Base-by-base conservation (phyloP, 228 moss, liverwort and hornwort genomes). In the Sphagnum fallax region DNA sequence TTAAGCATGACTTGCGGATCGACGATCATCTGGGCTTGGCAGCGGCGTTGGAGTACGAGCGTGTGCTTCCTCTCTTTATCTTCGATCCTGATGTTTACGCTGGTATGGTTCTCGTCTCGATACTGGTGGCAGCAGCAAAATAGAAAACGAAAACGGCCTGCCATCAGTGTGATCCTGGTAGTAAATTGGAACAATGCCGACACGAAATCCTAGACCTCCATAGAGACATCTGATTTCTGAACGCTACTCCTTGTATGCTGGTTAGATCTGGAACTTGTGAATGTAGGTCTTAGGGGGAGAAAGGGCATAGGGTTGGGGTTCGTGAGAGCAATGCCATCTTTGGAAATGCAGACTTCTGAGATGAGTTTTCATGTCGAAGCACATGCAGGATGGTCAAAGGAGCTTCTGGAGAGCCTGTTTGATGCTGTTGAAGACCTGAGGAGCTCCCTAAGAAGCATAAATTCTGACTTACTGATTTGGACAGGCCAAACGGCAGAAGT, bases 1-100 rank as follows among this genome's bases (percentile, higher is more conserved):
- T 98, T 74, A 98, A 98, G 81, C 98, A 89, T 32, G 98, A 98
- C 70, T 77, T 98, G 84, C 88, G 98, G 60, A 74, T 88, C 4
- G 98, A 98, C 71, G 98, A 98, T 79, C 98, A 98, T 70, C 80
- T 89, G 49, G 98, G 98, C 51, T 76, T 98, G 47, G 77, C 70
- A 53, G 80, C 84, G 64, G 92, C 87, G 47, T 72, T 74, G 60
- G 62, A 83, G 14, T 94, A 89, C 77, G 75, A 84, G 52, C 16
- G 73, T 12, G 90, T 90, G 62, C 64, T 98, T 32, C 98, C 98
- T 52, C 83, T 98, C 68, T 98, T 87, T 75, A 81, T 94, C 67
- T 90, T 92, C 78, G 98, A 98, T 69, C 78, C 87, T 52, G 72
- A 72, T 53, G 81, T 92, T 78, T 90, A 93, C 51, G 85, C 85